Base-by-base conservation (phyloP, 805 yeast species). In the Wickerhamiella brachini region DNA sequence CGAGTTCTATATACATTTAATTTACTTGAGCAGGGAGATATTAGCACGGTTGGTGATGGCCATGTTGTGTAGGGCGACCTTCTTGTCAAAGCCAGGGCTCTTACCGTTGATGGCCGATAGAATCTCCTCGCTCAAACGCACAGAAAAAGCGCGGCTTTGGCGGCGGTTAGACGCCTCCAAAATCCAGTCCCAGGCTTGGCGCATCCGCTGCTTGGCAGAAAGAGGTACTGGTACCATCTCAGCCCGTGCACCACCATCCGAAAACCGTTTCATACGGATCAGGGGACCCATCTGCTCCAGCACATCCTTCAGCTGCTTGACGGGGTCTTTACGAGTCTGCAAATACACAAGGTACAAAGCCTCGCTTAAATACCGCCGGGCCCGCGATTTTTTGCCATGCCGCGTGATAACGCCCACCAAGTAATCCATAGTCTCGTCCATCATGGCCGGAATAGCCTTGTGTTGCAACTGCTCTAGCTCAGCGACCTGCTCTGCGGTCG, bases 151-250 rank as follows among this genome's bases (percentile, higher is more conserved):
- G 52, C 80, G 78, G 17, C 89, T 80, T 46, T 80, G 81, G 65
- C 95, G 81, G 61, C 83, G 81, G 53, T 79, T 76, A 42, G 94
- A 78, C 20, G 94, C 87, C 54, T 86, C 95, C 50, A 88, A 67
- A 48, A 93, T 83, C 97, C 97, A 93, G 57, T 73, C 68, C 73
- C 94, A 85, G 2, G 97, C 96, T 61, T 78, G 79, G 67, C 96
- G 78, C 59, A 79, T 72, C 66, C 97, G 77, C 68, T 88, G 95
- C 68, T 87, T 80, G 60, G 78, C 79, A 48, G 78, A 80, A 61
- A 90, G 72, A 9, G 97, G 95, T 38, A 77, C 79, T 5, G 98
- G 98, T 48, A 86, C 82, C 41, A 80, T 75, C 53, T 77, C 76
- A 54, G 81, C 80, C 65, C 89, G 86, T 44, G 97, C 97, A 51